These are phyloP conservation scores for Ophioceras dolichostomum DNA, from an alignment of 2,329 filamentous ascomycete species.

Conservation along the genomic window DNA sequence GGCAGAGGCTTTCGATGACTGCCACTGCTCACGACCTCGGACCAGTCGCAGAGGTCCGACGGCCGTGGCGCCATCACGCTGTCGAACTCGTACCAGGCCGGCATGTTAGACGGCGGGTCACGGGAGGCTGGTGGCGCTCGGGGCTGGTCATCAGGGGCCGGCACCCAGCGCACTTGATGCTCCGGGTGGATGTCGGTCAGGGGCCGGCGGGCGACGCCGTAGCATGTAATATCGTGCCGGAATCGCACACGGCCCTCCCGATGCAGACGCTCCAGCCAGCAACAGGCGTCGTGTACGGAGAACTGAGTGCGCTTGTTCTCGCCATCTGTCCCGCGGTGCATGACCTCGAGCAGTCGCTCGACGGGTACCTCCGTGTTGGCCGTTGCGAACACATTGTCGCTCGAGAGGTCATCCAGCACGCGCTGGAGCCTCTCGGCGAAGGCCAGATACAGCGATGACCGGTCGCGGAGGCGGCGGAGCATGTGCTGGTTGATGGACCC, in stretches of 20 bases:
- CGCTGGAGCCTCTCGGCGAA: slow-evolving; percentile 19
- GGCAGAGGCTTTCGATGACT: slow-evolving; percentile 1
- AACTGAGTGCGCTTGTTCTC: slow-evolving; percentile 14
- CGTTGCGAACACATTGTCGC: slow-evolving; percentile 12
- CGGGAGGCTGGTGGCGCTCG: too few species aligned
- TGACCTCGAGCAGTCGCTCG: slow-evolving; percentile 13
- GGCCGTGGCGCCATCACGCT: slow-evolving; percentile 8
- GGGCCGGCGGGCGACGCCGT: slow-evolving; percentile 15
- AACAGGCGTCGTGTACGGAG: slow-evolving; percentile 15
- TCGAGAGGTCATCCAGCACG: slow-evolving; percentile 17
- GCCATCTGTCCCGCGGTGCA: slow-evolving; percentile 13
- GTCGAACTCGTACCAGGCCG: background rate
- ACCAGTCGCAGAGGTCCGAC: slow-evolving; percentile 7
- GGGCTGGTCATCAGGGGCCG: too few species aligned
- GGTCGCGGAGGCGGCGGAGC: slow-evolving; percentile 8
- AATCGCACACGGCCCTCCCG: slow-evolving; percentile 9
- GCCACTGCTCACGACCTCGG: slow-evolving; percentile 4
- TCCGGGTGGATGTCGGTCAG: slow-evolving; percentile 17
- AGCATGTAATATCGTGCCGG: slow-evolving; percentile 9
- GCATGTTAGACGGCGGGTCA: background rate
- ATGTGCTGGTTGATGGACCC: slow-evolving; percentile 14
- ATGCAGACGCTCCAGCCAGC: slow-evolving; percentile 16
- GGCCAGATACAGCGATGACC: slow-evolving; percentile 15
- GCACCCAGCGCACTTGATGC: slow-evolving; percentile 14
- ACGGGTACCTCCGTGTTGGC: slow-evolving; percentile 10